A percentile compares a stretch with the other conserved stretches of the same genome.
These are phyloP conservation scores for Juncus effusus DNA, from an alignment of 176 grass and related monocot genomes.

Conservation along the genomic window DNA sequence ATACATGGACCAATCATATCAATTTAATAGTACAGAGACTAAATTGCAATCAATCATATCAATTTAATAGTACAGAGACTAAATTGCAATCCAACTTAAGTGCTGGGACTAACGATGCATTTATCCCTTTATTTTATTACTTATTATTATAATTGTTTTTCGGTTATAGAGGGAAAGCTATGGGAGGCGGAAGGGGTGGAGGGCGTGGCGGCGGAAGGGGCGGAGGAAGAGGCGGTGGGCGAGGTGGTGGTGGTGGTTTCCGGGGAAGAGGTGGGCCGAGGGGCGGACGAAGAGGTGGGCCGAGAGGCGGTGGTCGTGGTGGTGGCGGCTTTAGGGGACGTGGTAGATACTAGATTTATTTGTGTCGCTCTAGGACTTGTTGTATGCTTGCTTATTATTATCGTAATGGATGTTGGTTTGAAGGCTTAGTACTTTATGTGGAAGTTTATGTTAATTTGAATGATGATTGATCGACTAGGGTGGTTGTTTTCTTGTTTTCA, in stretches of 20 bases:
- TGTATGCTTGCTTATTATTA: background rate
- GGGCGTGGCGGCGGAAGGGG: conserved; percentile 55
- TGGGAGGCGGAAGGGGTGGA: conserved; percentile 49
- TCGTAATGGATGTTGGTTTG: no score
- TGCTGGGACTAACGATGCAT: background rate
- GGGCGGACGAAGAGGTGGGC: conserved; percentile 56
- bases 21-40: no score
- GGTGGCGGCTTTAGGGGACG: conserved; percentile 81
- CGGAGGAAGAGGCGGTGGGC: conserved; percentile 23
- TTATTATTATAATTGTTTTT: conserved; percentile 25
- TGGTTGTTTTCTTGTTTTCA: no score
- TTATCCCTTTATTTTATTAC: background rate
- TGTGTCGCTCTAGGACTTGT: conserved; percentile 16
- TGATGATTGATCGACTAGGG: no score
- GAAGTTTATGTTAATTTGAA: no score
- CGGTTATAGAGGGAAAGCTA: conserved; percentile 44
- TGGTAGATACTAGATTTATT: conserved; percentile 63
- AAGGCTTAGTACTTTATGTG: no score
- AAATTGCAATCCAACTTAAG: background rate
- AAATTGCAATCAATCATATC: no score
- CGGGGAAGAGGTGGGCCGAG: conserved; percentile 79
- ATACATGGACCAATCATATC: background rate
- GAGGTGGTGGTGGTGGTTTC: conserved; percentile 65
- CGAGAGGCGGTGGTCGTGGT: conserved; percentile 56
- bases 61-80: no score